Evolutionary conservation across 2,329 filamentous ascomycete genomes (phyloP).

Genomic region (Lachnellula subtilissima): DNA sequence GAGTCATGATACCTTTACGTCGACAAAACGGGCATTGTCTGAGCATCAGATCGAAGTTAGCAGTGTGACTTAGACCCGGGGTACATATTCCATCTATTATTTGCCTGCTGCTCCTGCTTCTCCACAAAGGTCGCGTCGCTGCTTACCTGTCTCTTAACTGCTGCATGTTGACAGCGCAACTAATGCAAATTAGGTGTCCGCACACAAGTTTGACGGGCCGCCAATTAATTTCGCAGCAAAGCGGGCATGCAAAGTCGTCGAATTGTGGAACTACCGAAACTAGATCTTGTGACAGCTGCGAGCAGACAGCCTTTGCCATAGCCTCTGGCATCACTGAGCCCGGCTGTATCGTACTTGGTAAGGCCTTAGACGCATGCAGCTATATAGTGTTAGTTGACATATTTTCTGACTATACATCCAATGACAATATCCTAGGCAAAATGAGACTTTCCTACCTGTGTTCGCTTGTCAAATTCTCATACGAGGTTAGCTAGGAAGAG

Average conservation of each 20-base stretch:
- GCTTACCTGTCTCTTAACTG: conserved; percentile 51
- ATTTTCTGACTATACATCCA: background rate
- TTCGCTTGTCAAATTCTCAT: conserved; percentile 82
- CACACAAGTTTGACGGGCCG: conserved; percentile 74
- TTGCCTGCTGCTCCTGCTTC: conserved; percentile 54
- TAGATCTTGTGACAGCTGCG: conserved; percentile 67
- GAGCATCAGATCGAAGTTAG: background rate
- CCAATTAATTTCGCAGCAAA: conserved; percentile 76
- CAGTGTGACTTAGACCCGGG: background rate
- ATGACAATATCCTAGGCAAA: background rate
- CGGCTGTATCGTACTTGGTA: conserved; percentile 55
- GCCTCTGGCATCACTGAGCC: conserved; percentile 58
- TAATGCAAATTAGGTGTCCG: conserved; percentile 75
- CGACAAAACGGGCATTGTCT: too few species aligned
- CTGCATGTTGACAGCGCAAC: conserved; percentile 77
- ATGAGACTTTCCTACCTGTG: conserved; percentile 39
- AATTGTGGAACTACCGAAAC: conserved; percentile 71
- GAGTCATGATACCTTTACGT: background rate
- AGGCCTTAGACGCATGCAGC: conserved; percentile 60
- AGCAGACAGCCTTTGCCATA: conserved; percentile 71
- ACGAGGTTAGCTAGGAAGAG: background rate
- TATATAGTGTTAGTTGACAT: background rate
- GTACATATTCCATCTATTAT: too few species aligned
- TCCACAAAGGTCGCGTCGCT: conserved; percentile 32
- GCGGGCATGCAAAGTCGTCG: conserved; percentile 79